A percentile compares a stretch with the other conserved stretches of the same genome.
Evolutionary conservation across 2,329 filamentous ascomycete genomes (phyloP).

Genomic region (Zasmidium cellare): DNA sequence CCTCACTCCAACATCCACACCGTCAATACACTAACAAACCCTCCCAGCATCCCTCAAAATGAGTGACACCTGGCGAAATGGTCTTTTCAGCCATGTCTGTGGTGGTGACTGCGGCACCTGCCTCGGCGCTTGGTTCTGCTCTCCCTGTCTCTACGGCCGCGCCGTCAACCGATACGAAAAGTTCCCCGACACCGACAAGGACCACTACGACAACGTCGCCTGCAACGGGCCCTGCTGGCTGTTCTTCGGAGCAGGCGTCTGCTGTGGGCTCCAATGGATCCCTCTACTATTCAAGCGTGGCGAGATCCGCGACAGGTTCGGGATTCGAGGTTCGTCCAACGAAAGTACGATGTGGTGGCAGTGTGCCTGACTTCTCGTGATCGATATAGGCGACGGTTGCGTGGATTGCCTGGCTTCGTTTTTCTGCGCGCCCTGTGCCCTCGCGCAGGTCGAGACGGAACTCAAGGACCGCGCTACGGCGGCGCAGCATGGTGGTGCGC

Average conservation of each 20-base stretch:
- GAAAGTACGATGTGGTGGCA: no score
- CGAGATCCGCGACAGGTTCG: conserved; percentile 16
- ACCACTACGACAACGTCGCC: conserved; percentile 16
- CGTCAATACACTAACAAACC: no score
- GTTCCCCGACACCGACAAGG: conserved; percentile 5
- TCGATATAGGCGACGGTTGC: background rate
- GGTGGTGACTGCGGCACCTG: conserved; percentile 21
- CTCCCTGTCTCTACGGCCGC: conserved; percentile 20
- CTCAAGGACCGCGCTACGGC: conserved; percentile 18
- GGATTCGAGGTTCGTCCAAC: conserved; percentile 18
- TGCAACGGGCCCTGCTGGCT: conserved; percentile 16
- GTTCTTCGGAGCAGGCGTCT: conserved; percentile 1
- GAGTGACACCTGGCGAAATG: conserved; percentile 18
- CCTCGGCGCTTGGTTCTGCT: conserved; percentile 20
- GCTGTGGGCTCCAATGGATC: conserved; percentile 9
- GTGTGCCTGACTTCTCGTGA: background rate
- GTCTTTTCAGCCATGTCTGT: conserved; percentile 21
- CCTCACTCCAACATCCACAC: no score
- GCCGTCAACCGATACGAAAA: conserved; percentile 1
- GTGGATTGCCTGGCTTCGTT: conserved; percentile 10
- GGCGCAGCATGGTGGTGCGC: conserved; percentile 1
- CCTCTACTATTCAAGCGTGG: conserved; percentile 14
- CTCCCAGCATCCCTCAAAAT: background rate
- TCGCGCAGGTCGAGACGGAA: conserved; percentile 25
- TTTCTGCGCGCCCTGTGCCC: conserved; percentile 13